Evolutionary conservation across 108 stramenopile species (phyloP).

Genomic region (Nitzschia sp.): DNA sequence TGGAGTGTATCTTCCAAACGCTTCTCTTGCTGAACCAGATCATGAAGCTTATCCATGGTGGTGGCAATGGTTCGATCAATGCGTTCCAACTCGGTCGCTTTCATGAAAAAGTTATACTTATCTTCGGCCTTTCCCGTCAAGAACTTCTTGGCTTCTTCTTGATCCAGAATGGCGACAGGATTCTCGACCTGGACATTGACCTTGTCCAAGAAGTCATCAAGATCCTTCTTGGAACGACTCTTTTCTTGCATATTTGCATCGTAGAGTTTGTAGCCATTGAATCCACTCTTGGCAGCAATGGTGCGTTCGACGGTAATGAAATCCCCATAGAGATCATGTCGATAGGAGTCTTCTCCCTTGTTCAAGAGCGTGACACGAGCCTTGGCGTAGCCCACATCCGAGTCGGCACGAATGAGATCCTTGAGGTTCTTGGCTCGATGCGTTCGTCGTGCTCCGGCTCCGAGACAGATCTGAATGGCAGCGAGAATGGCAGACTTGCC

Average conservation of each 20-base stretch:
- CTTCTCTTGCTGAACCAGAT: constrained; percentile 43
- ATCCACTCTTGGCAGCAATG: constrained; percentile 71
- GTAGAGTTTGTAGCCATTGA: constrained; percentile 77
- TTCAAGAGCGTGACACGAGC: constrained; percentile 89
- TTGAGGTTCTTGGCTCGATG: constrained; percentile 82
- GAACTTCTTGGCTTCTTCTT: constrained; percentile 98
- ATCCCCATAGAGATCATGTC: constrained; percentile 87
- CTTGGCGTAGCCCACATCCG: constrained; percentile 58
- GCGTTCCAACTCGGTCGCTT: constrained; percentile 91
- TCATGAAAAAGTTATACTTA: constrained; percentile 94
- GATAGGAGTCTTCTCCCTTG: constrained; percentile 79
- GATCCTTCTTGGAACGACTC: constrained; percentile 71
- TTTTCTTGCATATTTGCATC: constrained; percentile 49
- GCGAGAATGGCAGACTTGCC: constrained; percentile 94
- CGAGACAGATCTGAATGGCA: constrained; percentile 95
- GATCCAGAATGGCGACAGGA: constrained; percentile 95
- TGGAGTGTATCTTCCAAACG: constrained; percentile 38
- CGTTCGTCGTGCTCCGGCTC: constrained; percentile 85
- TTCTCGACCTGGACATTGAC: constrained; percentile 94
- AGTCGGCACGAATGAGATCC: constrained; percentile 87
- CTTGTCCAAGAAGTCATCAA: constrained; percentile 86
- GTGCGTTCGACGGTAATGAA: constrained; percentile 86
- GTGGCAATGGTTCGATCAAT: constrained; percentile 59
- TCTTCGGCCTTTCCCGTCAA: constrained; percentile 87
- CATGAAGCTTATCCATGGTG: constrained; percentile 51